A percentile compares a stretch with the other conserved stretches of the same genome.
Evolutionary conservation across 208 protist genomes (phyloP).

Genomic region (Trypanosoma mega): DNA sequence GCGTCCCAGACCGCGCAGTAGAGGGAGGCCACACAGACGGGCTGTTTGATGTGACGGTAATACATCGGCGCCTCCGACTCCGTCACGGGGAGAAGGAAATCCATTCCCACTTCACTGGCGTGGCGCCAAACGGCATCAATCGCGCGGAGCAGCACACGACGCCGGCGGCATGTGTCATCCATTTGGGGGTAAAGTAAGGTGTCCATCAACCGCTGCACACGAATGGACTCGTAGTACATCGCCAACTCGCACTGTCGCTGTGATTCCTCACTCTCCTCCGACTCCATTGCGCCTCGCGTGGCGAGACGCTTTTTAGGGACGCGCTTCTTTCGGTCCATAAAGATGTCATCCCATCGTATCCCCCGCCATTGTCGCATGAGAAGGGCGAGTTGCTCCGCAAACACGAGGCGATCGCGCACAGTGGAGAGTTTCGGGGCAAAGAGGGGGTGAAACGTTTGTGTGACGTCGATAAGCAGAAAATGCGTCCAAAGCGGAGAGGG

Average conservation of each 20-base stretch:
- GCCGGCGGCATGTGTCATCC: constrained; percentile 2
- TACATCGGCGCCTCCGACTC: constrained; percentile 75
- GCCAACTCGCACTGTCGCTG: constrained; percentile 12
- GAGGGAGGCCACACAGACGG: constrained; percentile 50
- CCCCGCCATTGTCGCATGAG: constrained; percentile 26
- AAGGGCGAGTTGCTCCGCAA: constrained; percentile 10
- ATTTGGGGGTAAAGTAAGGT: constrained; percentile 32
- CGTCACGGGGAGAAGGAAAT: constrained; percentile 68
- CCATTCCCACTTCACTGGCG: not conserved
- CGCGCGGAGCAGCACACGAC: constrained; percentile 38
- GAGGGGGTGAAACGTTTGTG: constrained; percentile 11
- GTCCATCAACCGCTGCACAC: constrained; percentile 66
- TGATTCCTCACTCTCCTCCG: not conserved
- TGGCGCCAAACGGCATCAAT: constrained; percentile 49
- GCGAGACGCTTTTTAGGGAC: not conserved
- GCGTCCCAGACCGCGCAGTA: constrained; percentile 48
- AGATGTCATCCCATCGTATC: constrained; percentile 5
- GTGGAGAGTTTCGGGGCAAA: constrained; percentile 13
- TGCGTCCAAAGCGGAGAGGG: constrained; percentile 17
- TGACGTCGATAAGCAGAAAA: constrained; percentile 22
- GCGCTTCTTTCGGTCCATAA: too few species aligned
- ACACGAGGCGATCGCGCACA: constrained; percentile 3
- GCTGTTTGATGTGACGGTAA: constrained; percentile 51
- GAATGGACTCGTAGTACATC: constrained; percentile 56
- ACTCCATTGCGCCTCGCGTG: not conserved